Base-by-base conservation (phyloP, 257 asterid species). In the Galeopsis tetrahit region DNA sequence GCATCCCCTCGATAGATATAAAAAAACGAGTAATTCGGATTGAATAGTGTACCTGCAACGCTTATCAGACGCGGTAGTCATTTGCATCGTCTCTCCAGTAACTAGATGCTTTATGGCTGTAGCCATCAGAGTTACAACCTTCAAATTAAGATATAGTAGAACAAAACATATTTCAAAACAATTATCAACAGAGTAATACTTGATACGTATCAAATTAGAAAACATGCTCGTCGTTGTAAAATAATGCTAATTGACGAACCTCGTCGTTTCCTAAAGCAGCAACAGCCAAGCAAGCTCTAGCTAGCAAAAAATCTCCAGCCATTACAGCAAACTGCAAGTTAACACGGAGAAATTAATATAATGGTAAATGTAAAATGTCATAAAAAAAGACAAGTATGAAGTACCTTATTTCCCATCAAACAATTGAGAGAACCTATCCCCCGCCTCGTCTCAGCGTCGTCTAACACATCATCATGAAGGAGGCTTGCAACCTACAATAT, bases 81-180 rank as follows among this genome's bases (percentile, higher is more conserved):
- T 88, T 81, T 92, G 98, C 98, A 92, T 92, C 7, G 96, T 90
- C 82, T 92, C 98, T 5, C 98, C 98, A 3, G 96, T 90, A 69
- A 92, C 97, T 72, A 92, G 88, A 85, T 92, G 96, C 82, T 88
- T 89, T 74, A 90, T 89, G 70, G 86, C 98, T 63, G 75, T 88
- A 70, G 97, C 94, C 86, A 92, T 78, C 72, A 92, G 92, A 65
- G 91, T 77, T 60, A 92, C 94, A 56, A 92, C 97, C 98, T 92
- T 74, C 53, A 63, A 79, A 61, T 72, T 3, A 7, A 55, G 7
- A 68, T 21, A 69, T 10, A 39, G 4, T 8, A 14, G 14, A 43
- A 39, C 11, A 61, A 38, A 6, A 42, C 34, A 56, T 60, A 67
- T 13, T 28, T 32, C 33, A 76, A 21, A 21, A 0, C 28, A 21